Evolutionary conservation across 768 basidiomycete genomes (phyloP).

Genomic region (Amanita muscaria): DNA sequence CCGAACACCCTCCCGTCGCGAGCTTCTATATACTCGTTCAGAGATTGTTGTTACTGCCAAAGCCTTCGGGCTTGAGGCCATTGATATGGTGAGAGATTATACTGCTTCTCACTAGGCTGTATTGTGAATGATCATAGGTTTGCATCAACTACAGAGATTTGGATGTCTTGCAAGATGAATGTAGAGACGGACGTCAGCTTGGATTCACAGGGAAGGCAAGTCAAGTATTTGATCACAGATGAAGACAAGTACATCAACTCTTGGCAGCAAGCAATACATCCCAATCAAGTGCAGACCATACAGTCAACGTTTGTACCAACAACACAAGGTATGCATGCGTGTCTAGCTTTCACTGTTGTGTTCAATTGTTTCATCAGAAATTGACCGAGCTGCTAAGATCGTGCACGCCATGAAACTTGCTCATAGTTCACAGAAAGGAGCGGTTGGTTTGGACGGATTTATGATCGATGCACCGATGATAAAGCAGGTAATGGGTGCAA

Average conservation of each 20-base stretch:
- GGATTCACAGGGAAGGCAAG: conserved; percentile 88
- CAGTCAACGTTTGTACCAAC: conserved; percentile 76
- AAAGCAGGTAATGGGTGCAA: conserved; percentile 46
- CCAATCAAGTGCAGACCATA: conserved; percentile 69
- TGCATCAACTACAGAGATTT: conserved; percentile 81
- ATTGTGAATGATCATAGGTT: conserved; percentile 37
- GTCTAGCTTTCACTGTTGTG: not conserved
- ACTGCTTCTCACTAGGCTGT: not conserved
- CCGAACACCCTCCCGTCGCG: conserved; percentile 63
- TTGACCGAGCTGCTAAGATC: conserved; percentile 67
- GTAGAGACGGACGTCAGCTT: conserved; percentile 65
- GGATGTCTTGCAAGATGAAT: conserved; percentile 61
- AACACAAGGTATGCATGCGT: conserved; percentile 39
- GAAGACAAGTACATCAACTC: no score
- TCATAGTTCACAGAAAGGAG: conserved; percentile 47
- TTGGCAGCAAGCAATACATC: conserved; percentile 98
- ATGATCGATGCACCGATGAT: conserved; percentile 94
- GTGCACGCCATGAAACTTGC: conserved; percentile 55
- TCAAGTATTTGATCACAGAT: not conserved
- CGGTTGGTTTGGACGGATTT: conserved; percentile 68
- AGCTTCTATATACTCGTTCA: conserved; percentile 79
- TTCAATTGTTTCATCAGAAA: conserved; percentile 37
- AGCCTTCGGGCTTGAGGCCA: conserved; percentile 74
- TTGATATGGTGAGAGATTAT: conserved; percentile 66
- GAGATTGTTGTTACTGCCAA: conserved; percentile 75